Conservation (phyloP, 2,329 filamentous ascomycete species). For the Aureobasidium lini region DNA sequence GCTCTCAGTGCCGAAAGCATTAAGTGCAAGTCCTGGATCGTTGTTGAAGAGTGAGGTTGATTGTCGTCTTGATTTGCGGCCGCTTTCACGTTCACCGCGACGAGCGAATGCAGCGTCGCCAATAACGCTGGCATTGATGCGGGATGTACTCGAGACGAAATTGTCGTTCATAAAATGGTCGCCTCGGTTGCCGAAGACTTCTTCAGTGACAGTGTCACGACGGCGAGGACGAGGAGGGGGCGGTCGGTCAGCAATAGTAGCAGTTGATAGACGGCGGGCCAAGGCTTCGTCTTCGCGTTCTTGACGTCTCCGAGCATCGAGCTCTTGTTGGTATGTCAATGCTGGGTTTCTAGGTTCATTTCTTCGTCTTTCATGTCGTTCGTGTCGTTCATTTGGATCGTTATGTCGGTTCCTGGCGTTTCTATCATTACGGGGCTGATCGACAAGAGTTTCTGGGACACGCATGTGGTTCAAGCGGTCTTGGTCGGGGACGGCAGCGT, state of each 20-base stretch:
- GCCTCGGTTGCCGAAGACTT: slow-evolving; percentile 41
- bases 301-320: slow-evolving; percentile 34
- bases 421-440: slow-evolving; percentile 29
- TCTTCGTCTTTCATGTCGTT: not conserved
- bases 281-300: slow-evolving; percentile 43
- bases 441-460: slow-evolving; percentile 33
- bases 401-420: slow-evolving; percentile 4
- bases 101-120: slow-evolving; percentile 26
- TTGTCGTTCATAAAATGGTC: slow-evolving; percentile 57
- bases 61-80: slow-evolving; percentile 20
- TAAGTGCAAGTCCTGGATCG: slow-evolving; percentile 23
- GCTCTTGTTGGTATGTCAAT: slow-evolving; percentile 30
- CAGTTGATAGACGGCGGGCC: slow-evolving; percentile 45
- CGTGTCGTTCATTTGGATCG: not conserved
- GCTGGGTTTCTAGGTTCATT: slow-evolving; percentile 13
- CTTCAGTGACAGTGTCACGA: slow-evolving; percentile 29
- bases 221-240: slow-evolving; percentile 19
- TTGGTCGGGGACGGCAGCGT: slow-evolving; percentile 41
- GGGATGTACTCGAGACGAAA: slow-evolving; percentile 35
- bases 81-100: slow-evolving; percentile 25
- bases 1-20: slow-evolving; percentile 30
- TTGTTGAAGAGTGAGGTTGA: slow-evolving; percentile 15
- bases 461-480: slow-evolving; percentile 51
- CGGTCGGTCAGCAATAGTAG: slow-evolving; percentile 25
- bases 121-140: slow-evolving; percentile 22